A percentile compares a stretch with the other conserved stretches of the same genome.
These are phyloP conservation scores for Xylaria multiplex DNA, from an alignment of 2,329 filamentous ascomycete genomes.

Conservation along the genomic window DNA sequence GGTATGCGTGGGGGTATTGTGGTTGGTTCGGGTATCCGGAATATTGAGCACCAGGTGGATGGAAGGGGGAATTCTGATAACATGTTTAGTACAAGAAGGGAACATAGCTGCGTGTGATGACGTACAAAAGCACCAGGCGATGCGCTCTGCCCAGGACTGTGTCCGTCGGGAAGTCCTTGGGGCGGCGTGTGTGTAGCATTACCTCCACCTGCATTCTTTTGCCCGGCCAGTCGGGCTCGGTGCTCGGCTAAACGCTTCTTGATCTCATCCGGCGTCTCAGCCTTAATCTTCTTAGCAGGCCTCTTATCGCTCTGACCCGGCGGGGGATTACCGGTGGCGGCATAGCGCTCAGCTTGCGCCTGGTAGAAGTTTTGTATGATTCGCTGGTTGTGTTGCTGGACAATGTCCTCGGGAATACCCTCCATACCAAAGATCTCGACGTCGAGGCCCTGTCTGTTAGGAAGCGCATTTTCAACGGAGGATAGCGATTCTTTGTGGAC, in stretches of 20 bases:
- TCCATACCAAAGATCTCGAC: conserved; percentile 99
- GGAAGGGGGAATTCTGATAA: conserved; percentile 55
- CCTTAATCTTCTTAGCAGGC: conserved; percentile 75
- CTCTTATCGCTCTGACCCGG: conserved; percentile 73
- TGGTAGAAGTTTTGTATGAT: conserved; percentile 88
- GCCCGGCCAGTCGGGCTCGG: conserved; percentile 73
- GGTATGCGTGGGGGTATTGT: conserved; percentile 53
- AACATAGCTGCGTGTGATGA: conserved; percentile 38
- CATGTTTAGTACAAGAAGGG: conserved; percentile 17
- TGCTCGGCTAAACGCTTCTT: conserved; percentile 83
- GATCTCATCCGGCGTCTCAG: conserved; percentile 80
- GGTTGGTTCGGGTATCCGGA: conserved; percentile 55
- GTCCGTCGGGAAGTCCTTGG: conserved; percentile 54
- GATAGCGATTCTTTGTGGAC: conserved; percentile 94
- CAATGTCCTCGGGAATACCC: conserved; percentile 87
- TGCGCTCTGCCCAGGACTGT: conserved; percentile 62
- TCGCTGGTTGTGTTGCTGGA: conserved; percentile 84
- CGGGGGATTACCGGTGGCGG: conserved; percentile 83
- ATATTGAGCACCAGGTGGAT: conserved; percentile 54
- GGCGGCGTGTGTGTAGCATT: conserved; percentile 61
- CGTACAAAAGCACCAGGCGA: conserved; percentile 69
- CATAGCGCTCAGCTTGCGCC: conserved; percentile 82
- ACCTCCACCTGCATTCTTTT: conserved; percentile 66
- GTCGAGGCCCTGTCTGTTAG: conserved; percentile 84
- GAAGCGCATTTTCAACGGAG: conserved; percentile 90